Conservation (phyloP, 768 basidiomycete genomes). For the Termitomyces sp. region DNA sequence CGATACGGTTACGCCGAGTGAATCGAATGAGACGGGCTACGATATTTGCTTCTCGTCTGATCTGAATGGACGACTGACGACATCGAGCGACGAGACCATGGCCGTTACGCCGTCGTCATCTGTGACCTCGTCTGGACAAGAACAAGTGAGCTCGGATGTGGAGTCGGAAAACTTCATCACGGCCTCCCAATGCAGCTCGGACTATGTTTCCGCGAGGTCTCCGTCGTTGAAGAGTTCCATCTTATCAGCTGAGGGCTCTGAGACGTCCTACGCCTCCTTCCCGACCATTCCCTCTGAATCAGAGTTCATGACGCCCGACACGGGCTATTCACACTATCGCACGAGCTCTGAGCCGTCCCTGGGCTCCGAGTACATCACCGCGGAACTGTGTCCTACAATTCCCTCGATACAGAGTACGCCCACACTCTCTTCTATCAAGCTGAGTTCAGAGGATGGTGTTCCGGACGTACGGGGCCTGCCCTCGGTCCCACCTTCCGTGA, state of each 20-base stretch:
- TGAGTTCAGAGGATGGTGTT: constrained; percentile 27
- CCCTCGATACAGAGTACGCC: constrained; percentile 42
- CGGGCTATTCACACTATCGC: constrained; percentile 22
- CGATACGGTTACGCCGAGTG: constrained; percentile 30
- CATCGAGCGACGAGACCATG: constrained; percentile 24
- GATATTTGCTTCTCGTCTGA: constrained; percentile 53
- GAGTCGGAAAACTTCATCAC: constrained; percentile 39
- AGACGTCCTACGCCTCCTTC: constrained; percentile 51
- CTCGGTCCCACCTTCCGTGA: constrained; percentile 6
- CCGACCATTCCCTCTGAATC: constrained; percentile 58
- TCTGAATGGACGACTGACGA: constrained; percentile 31
- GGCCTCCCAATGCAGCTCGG: constrained; percentile 47
- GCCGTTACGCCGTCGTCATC: constrained; percentile 30
- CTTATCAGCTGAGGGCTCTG: constrained; percentile 39
- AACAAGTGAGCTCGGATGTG: constrained; percentile 22
- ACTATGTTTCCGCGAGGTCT: constrained; percentile 40
- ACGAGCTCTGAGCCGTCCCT: constrained; percentile 24
- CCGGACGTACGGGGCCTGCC: constrained; percentile 17
- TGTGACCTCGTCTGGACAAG: constrained; percentile 25
- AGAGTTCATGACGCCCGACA: constrained; percentile 30
- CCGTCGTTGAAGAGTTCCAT: constrained; percentile 46
- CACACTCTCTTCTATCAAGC: constrained; percentile 29
- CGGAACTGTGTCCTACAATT: constrained; percentile 38
- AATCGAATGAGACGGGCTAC: constrained; percentile 48
- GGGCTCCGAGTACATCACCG: constrained; percentile 47